Evolutionary conservation across 495 filamentous ascomycete species (phyloP).

Genomic region (Neurospora sp.): DNA sequence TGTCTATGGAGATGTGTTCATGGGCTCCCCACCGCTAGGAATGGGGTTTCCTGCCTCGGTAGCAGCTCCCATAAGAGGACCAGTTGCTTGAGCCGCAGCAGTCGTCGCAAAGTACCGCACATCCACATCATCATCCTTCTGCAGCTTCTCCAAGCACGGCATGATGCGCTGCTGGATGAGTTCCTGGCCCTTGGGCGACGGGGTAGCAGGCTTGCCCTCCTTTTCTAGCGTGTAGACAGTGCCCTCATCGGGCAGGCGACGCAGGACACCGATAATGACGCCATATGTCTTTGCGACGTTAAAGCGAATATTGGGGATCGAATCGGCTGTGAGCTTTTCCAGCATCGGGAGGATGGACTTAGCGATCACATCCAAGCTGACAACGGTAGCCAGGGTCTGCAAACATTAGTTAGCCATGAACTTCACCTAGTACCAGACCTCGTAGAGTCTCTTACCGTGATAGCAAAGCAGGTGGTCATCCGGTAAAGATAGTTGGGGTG

Average conservation of each 20-base stretch:
- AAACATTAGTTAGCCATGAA: slow-evolving; percentile 20
- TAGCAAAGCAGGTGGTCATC: slow-evolving; percentile 98
- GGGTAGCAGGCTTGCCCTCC: slow-evolving; percentile 47
- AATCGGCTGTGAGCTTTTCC: slow-evolving; percentile 81
- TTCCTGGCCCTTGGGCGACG: slow-evolving; percentile 65
- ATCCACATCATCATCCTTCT: slow-evolving; percentile 94
- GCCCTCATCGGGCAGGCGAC: slow-evolving; percentile 77
- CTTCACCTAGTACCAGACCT: neutral
- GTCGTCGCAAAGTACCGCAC: slow-evolving; percentile 84
- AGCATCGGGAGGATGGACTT: slow-evolving; percentile 92
- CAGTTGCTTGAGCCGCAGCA: slow-evolving; percentile 30
- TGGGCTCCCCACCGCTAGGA: slow-evolving; percentile 39
- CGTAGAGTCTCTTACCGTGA: slow-evolving; percentile 59
- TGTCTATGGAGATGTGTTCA: slow-evolving; percentile 51
- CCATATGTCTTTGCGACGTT: slow-evolving; percentile 97
- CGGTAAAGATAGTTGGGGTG: slow-evolving; percentile 98
- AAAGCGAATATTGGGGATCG: slow-evolving; percentile 98
- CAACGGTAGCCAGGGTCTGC: slow-evolving; percentile 86
- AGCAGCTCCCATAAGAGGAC: slow-evolving; percentile 10
- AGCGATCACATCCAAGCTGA: slow-evolving; percentile 83
- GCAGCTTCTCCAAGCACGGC: slow-evolving; percentile 86
- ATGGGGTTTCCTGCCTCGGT: neutral
- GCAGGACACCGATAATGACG: slow-evolving; percentile 77
- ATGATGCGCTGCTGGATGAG: slow-evolving; percentile 81
- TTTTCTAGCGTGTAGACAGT: slow-evolving; percentile 80